Conservation (phyloP, 805 yeast species). For the Lipomyces mesembrius region DNA sequence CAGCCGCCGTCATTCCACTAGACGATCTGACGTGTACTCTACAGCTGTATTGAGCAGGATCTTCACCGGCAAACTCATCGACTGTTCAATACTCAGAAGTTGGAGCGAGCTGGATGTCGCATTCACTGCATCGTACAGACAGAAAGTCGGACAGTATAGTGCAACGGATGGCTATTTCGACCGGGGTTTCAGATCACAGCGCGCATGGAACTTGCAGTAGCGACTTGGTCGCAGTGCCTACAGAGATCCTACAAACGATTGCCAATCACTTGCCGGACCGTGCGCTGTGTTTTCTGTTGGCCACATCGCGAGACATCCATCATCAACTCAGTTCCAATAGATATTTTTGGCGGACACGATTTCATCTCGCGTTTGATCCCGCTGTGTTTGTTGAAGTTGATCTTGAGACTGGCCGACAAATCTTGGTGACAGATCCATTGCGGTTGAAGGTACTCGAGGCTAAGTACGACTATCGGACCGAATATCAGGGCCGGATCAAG, state of each 20-base stretch:
- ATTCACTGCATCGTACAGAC: not conserved
- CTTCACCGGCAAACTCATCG: no score
- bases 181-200: not conserved
- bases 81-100: no score
- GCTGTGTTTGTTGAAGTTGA: slow-evolving; percentile 17
- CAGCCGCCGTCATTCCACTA: no score
- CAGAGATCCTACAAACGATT: slow-evolving; percentile 29
- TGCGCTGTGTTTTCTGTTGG: slow-evolving; percentile 12
- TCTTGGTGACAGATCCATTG: not conserved
- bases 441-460: slow-evolving; percentile 6
- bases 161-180: not conserved
- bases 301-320: slow-evolving; percentile 14
- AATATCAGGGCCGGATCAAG: slow-evolving; percentile 18
- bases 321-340: slow-evolving; percentile 13
- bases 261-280: slow-evolving; percentile 27
- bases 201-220: not conserved
- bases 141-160: not conserved
- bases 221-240: slow-evolving; percentile 21
- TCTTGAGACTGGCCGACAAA: not conserved
- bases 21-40: no score
- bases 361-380: slow-evolving; percentile 21
- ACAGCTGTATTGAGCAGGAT: no score
- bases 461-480: slow-evolving; percentile 23
- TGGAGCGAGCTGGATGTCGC: no score
- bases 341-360: slow-evolving; percentile 30